Conservation (phyloP, 768 basidiomycete genomes). For the Daedaleopsis sinensis region DNA sequence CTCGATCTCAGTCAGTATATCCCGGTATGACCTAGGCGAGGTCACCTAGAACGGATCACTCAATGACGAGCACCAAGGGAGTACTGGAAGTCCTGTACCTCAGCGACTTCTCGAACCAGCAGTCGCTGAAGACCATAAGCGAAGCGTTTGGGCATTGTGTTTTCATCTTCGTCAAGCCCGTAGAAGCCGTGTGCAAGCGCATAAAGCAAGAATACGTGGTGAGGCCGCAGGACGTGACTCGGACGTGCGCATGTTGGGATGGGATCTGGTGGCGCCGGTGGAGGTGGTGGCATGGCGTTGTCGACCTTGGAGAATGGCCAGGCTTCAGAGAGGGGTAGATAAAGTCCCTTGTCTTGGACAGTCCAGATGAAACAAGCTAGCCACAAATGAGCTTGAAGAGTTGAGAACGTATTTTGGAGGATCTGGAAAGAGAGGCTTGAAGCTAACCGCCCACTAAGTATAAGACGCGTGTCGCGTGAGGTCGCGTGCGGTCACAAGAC, state of each 20-base stretch:
- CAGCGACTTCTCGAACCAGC: conserved; percentile 70
- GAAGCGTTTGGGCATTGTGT: conserved; percentile 56
- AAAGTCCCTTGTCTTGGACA: too few relatives aligned
- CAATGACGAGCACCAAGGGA: not conserved
- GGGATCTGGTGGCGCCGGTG: conserved; percentile 36
- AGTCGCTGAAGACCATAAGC: conserved; percentile 65
- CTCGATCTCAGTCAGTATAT: conserved; percentile 17
- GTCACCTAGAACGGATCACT: conserved; percentile 49
- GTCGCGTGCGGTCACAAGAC: conserved; percentile 9
- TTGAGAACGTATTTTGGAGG: not conserved
- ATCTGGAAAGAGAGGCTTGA: not conserved
- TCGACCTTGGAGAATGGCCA: too few relatives aligned
- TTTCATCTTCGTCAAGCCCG: conserved; percentile 30
- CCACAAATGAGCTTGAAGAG: too few relatives aligned
- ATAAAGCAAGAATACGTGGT: conserved; percentile 72
- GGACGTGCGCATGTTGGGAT: conserved; percentile 48
- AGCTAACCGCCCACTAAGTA: not conserved
- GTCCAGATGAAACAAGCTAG: too few relatives aligned
- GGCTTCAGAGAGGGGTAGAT: too few relatives aligned
- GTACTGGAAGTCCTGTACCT: conserved; percentile 44
- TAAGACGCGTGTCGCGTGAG: conserved; percentile 5
- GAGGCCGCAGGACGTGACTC: conserved; percentile 71
- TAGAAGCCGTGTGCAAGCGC: conserved; percentile 58
- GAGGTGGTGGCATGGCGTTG: not conserved
- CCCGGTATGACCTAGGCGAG: conserved; percentile 55